Conservation (phyloP, 805 yeast species). For the Yueomyces sp. region DNA sequence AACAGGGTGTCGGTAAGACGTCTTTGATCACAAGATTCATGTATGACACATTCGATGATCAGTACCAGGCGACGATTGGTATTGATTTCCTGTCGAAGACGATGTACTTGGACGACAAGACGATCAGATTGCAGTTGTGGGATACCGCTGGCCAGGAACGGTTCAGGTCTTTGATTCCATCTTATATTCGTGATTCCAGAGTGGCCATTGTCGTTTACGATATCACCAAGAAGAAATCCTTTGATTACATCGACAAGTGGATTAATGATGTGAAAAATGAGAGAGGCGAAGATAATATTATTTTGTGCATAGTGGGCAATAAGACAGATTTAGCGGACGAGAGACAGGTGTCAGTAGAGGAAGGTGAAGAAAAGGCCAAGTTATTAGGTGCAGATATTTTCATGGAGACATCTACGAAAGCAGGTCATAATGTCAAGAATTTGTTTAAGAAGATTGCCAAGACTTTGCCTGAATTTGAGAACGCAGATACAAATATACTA, state of each 20-base stretch:
- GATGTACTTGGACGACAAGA: constrained; percentile 91
- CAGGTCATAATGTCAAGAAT: constrained; percentile 84
- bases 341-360: constrained; percentile 71
- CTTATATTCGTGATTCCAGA: constrained; percentile 88
- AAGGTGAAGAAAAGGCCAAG: constrained; percentile 68
- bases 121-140: constrained; percentile 91
- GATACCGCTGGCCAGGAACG: constrained; percentile 97
- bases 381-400: constrained; percentile 63
- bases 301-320: constrained; percentile 84
- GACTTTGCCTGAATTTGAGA: constrained; percentile 72
- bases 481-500: constrained; percentile 14
- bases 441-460: constrained; percentile 85
- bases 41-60: constrained; percentile 96
- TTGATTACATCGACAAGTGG: constrained; percentile 81
- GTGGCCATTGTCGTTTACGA: constrained; percentile 97
- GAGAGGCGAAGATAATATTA: constrained; percentile 75
- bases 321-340: constrained; percentile 71
- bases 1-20: constrained; percentile 92
- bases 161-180: constrained; percentile 86
- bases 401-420: constrained; percentile 90
- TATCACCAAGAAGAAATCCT: constrained; percentile 74
- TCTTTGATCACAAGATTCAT: constrained; percentile 92
- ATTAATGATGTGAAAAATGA: constrained; percentile 88
- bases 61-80: constrained; percentile 90
- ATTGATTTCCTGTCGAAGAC: constrained; percentile 91